A percentile compares a stretch with the other conserved stretches of the same genome.
Evolutionary conservation across 1,284 basidiomycete species (phyloP).

Genomic region (Cutaneotrichosporon curvatum): DNA sequence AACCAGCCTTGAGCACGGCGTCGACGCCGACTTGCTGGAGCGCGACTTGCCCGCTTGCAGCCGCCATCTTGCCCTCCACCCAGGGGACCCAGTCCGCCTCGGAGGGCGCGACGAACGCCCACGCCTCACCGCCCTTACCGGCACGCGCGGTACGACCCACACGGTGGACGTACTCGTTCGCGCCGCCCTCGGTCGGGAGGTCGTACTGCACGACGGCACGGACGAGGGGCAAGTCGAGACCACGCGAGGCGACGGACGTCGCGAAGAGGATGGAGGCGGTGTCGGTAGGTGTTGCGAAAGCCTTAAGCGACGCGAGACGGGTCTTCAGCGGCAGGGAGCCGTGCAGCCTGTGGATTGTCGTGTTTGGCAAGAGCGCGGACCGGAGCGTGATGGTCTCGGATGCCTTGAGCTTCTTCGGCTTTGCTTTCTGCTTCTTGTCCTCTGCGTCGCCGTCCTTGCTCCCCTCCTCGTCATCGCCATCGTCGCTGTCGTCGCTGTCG

Average conservation of each 20-base stretch:
- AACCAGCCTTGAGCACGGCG: slow-evolving; percentile 66
- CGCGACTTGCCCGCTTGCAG: slow-evolving; percentile 45
- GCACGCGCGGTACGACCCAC: slow-evolving; percentile 95
- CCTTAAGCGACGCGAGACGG: slow-evolving; percentile 72
- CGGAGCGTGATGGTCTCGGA: slow-evolving; percentile 52
- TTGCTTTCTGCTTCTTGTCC: slow-evolving; percentile 16
- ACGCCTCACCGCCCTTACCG: slow-evolving; percentile 78
- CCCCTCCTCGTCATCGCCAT: slow-evolving; percentile 27
- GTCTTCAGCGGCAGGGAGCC: slow-evolving; percentile 79
- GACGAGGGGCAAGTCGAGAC: slow-evolving; percentile 93
- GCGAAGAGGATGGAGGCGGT: slow-evolving; percentile 71
- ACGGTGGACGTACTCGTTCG: slow-evolving; percentile 93
- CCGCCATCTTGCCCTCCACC: slow-evolving; percentile 69
- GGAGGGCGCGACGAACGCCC: slow-evolving; percentile 78
- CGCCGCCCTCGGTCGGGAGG: slow-evolving; percentile 92
- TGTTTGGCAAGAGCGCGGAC: slow-evolving; percentile 71
- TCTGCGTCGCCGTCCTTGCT: slow-evolving; percentile 27
- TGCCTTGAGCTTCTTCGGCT: slow-evolving; percentile 18
- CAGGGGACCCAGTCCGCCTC: slow-evolving; percentile 83
- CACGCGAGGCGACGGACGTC: slow-evolving; percentile 94
- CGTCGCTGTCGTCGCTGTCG: slow-evolving; percentile 24
- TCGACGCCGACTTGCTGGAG: slow-evolving; percentile 63
- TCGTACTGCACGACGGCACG: slow-evolving; percentile 94
- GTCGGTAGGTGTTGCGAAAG: slow-evolving; percentile 57
- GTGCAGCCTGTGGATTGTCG: slow-evolving; percentile 84